phyloP scores from a whole-genome alignment of 108 stramenopile species.

The Asterionellopsis glacialis region DNA sequence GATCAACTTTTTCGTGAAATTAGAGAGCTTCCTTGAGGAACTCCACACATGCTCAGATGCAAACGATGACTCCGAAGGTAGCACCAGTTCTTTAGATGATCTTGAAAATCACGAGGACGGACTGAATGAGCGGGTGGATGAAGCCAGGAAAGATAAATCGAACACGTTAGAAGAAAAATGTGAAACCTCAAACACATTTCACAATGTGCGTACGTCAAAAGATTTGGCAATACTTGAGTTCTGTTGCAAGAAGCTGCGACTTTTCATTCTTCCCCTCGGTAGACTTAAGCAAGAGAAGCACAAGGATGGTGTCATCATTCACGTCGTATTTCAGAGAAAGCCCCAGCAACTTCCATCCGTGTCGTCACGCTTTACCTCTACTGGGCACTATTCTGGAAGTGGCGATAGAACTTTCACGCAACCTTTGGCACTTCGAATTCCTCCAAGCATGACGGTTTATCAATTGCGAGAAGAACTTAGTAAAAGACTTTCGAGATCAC shows the following conservation, averaged over 20 bases:
- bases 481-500: slow-evolving; percentile 3
- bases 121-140: too few species aligned
- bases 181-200: slow-evolving; percentile 38
- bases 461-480: slow-evolving; percentile 50
- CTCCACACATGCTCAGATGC: slow-evolving; percentile 22
- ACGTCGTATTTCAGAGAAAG: slow-evolving; percentile 40
- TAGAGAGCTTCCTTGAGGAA: slow-evolving; percentile 45
- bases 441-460: slow-evolving; percentile 53
- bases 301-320: slow-evolving; percentile 53
- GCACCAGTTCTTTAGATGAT: too few species aligned
- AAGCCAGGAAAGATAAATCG: too few species aligned
- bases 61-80: too few species aligned
- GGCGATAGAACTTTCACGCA: too few species aligned
- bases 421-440: slow-evolving; percentile 55
- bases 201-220: slow-evolving; percentile 28
- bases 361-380: too few species aligned
- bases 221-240: slow-evolving; percentile 70
- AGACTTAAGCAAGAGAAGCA: slow-evolving; percentile 21
- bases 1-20: slow-evolving; percentile 37
- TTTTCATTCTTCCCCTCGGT: slow-evolving; percentile 14
- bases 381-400: too few species aligned
- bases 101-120: too few species aligned
- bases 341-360: background rate
- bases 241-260: slow-evolving; percentile 33
- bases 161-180: slow-evolving; percentile 23